Conservation (phyloP, 148 eudicot species). For the Heliosperma pusillum region DNA sequence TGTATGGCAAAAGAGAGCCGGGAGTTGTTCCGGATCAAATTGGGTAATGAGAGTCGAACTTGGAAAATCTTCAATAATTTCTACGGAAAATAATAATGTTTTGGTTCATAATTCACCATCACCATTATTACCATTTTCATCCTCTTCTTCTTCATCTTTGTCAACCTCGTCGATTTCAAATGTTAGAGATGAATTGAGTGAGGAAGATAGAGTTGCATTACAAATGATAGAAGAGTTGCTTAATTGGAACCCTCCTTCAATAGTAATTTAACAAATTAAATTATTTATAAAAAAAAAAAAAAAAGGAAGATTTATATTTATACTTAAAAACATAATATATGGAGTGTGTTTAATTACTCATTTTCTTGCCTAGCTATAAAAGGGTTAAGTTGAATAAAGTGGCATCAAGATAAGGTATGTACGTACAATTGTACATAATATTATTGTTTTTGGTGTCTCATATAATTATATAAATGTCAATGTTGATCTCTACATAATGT, state of each 20-base stretch:
- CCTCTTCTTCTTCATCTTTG: background rate
- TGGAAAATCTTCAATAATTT: constrained; percentile 27
- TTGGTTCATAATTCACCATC: constrained; percentile 7
- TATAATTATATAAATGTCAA: no score
- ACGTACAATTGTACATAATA: no score
- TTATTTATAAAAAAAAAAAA: no score
- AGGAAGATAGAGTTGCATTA: constrained; percentile 68
- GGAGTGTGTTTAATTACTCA: no score
- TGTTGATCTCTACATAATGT: no score
- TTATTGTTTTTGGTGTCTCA: no score
- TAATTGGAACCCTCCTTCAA: constrained; percentile 44
- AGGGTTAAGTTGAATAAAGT: no score
- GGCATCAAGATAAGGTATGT: no score
- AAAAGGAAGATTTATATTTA: no score
- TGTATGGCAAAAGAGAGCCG: constrained; percentile 86
- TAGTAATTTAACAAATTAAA: constrained; percentile 1
- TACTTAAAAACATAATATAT: no score
- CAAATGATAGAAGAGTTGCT: constrained; percentile 89
- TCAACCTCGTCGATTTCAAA: constrained; percentile 15
- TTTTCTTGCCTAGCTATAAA: no score
- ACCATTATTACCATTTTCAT: constrained; percentile 6
- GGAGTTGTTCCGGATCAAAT: constrained; percentile 45
- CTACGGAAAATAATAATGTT: background rate
- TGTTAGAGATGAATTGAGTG: constrained; percentile 38
- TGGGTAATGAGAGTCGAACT: constrained; percentile 80